Evolutionary conservation across 1,139 yeast species (phyloP), one percentile per base, ranked within the genome.

Genomic region (Yamadazyma spencermartinsiae): DNA sequence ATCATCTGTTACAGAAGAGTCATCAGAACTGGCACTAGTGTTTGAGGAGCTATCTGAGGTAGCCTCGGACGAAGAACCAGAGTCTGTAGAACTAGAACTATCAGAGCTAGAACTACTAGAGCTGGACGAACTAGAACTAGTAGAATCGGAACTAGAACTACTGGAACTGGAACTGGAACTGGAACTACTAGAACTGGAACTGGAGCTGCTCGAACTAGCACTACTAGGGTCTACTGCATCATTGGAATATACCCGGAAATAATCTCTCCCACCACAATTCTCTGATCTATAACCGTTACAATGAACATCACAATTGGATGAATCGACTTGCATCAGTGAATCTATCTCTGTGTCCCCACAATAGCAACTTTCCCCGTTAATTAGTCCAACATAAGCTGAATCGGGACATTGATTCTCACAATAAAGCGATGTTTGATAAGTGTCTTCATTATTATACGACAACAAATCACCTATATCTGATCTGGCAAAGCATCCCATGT

Each of bases 241-340:
- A 46, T 72, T 68, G 12, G 55, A 51, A 46, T 70, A 80, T 9
- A 83, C 77, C 36, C 74, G 64, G 49, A 74, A 72, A 47, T 72
- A 75, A 18, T 58, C 60, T 31, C 49, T 33, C n/a, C 87, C 87
- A 50, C 92, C 92, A 61, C 92, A 84, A 16, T 57, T 68, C 43
- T 79, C 82, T 7, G 49, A 42, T 2, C 73, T 72, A 57, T 75
- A 83, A 5, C 89, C 90, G 33, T 60, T 56, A 60, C 92, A 84
- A 2, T 56, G 41, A 3, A 56, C 51, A 37, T 69, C 51, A 63
- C 92, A 84, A 35, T 70, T 60, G 23, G 67, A 55, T 24, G 46
- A 50, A 41, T 47, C 57, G 2, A 62, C 68, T 39, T 61, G 54
- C 29, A 59, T 60, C 11, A 58, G 49, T 11, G 60, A 34, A 14